Percentiles rank a stretch among this genome's conserved stretches.
Conservation (phyloP, 345 rosid genomes). For the Turnera subulata region DNA sequence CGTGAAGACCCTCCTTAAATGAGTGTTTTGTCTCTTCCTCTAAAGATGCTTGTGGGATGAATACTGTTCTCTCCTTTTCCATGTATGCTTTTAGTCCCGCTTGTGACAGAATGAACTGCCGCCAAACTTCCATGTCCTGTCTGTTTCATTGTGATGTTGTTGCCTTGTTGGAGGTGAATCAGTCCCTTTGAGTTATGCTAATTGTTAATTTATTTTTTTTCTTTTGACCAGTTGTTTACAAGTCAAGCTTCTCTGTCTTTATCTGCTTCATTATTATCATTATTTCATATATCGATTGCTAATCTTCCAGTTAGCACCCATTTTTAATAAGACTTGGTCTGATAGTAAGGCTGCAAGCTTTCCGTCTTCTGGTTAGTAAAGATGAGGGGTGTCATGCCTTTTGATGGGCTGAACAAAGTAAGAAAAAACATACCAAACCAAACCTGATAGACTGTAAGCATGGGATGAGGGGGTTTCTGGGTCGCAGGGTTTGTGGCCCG, state of each 20-base stretch:
- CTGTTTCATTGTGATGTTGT: background rate
- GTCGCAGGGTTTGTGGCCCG: too few relatives aligned
- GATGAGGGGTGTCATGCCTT: too few relatives aligned
- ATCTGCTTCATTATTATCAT: background rate
- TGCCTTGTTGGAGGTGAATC: constrained; percentile 30
- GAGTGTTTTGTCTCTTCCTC: constrained; percentile 22
- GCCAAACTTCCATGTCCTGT: constrained; percentile 15
- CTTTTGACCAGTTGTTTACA: background rate
- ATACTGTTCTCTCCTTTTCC: background rate
- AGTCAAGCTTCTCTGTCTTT: too few relatives aligned
- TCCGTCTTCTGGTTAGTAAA: too few relatives aligned
- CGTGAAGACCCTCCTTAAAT: constrained; percentile 88
- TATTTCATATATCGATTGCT: too few relatives aligned
- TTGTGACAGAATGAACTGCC: background rate
- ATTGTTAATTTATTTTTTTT: background rate
- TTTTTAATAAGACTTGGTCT: too few relatives aligned
- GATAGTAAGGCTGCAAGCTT: too few relatives aligned
- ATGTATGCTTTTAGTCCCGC: background rate
- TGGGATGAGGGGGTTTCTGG: too few relatives aligned
- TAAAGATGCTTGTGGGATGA: background rate
- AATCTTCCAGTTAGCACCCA: too few relatives aligned
- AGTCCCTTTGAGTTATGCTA: constrained; percentile 17
- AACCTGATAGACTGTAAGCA: too few relatives aligned
- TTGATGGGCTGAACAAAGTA: too few relatives aligned
- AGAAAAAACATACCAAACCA: too few relatives aligned